Evolutionary conservation across 179 eudicot genomes (phyloP), one percentile per base, ranked within the genome.

Genomic region (Spergularia azorica): DNA sequence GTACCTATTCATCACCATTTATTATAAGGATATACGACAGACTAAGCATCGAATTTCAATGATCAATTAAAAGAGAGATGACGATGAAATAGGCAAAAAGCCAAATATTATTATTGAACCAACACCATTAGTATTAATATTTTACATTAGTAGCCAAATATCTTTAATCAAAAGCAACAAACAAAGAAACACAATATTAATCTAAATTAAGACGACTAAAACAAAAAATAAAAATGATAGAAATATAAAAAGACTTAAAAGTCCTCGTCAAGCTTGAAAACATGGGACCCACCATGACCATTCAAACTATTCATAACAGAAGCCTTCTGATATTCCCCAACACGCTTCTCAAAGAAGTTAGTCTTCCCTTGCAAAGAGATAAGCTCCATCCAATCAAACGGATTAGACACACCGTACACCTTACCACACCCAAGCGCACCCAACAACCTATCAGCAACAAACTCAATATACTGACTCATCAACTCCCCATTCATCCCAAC

Each of bases 381-480:
- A 80, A 93, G 62, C 85, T 93, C 98, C 98, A 93, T 93, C 96
- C 96, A 93, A 86, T 93, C 98, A 67, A 93, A 93, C 2, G 97
- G 97, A n/a, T 93, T 91, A 6, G 62, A 55, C 3, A 79, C 96
- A 61, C 87, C 76, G 67, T 90, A 91, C 57, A 84, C 71, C 75
- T 90, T 91, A 14, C 77, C 85, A 36, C 78, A 86, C 16, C 97
- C 97, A 6, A 93, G 76, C 5, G 92, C 90, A 12, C 67, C 84
- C 85, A 93, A 11, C 60, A 91, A 71, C 67, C 97, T 64, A 73
- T 93, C 97, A 0, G 96, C 97, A 8, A 93, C 97, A 71, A 93
- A 93, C 71, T 90, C 91, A 2, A 93, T 91, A 57, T 93, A 93
- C 74, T 87, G 76, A 11, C 94, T 78, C 97, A 93, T 93, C 82